These are phyloP conservation scores for Phytophthora multivora DNA, from an alignment of 352 stramenopile genomes.

Conservation along the genomic window DNA sequence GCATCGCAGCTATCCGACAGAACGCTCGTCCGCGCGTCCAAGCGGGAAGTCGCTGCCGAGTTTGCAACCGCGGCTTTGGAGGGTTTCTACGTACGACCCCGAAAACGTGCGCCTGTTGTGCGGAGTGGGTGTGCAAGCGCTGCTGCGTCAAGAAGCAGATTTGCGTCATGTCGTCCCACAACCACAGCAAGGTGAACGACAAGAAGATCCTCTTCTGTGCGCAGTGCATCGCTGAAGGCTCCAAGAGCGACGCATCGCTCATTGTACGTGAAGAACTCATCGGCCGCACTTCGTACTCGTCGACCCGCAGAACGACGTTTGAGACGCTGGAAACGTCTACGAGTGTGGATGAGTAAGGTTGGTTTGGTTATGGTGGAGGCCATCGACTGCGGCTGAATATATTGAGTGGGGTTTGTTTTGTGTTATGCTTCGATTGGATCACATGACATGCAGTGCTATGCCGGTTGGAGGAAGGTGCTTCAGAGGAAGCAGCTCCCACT, in stretches of 20 bases:
- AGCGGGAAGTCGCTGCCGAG: conserved; percentile 26
- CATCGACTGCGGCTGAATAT: conserved; percentile 44
- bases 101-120: conserved; percentile 35
- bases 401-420: conserved; percentile 38
- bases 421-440: conserved; percentile 23
- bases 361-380: not conserved
- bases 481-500: conserved; percentile 27
- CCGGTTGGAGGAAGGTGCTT: conserved; percentile 32
- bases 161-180: conserved; percentile 42
- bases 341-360: conserved; percentile 5
- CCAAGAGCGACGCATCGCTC: conserved; percentile 39
- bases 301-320: conserved; percentile 34
- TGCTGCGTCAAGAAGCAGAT: conserved; percentile 47
- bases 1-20: conserved; percentile 14
- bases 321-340: conserved; percentile 11
- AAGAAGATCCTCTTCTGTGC: conserved; percentile 46
- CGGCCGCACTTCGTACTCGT: conserved; percentile 34
- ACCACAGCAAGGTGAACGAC: conserved; percentile 45
- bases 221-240: conserved; percentile 40
- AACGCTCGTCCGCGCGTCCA: conserved; percentile 10
- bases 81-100: conserved; percentile 35
- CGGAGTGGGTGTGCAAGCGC: conserved; percentile 41
- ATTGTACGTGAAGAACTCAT: conserved; percentile 42
- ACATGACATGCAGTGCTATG: conserved; percentile 36
- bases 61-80: conserved; percentile 38